Base-by-base conservation (phyloP, 2,329 filamentous ascomycete species). In the Parasarocladium wereldwijsianum region DNA sequence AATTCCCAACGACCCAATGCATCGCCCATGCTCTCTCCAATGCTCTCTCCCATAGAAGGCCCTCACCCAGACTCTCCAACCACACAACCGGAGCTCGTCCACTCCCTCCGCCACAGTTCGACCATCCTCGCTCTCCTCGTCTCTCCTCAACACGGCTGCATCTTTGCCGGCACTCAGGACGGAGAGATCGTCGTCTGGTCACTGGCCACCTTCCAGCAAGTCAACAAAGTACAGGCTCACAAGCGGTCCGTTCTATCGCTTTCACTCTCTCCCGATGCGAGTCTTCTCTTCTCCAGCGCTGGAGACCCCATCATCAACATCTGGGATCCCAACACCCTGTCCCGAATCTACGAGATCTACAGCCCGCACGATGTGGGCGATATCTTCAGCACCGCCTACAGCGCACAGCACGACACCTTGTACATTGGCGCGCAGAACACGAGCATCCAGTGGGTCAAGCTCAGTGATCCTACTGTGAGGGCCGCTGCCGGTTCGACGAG, bases 391-490 rank as follows among this genome's bases (percentile, higher is more conserved):
- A 76, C 93, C n/a, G 79, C 78, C 2, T 94, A 93, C 52, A 93
- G 85, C 4, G 59, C 73, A 6, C 67, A 74, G 40, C 64, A 83
- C 43, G 70, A 87, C 40, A 93, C 80, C 0, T 67, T 93, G 4
- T 96, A 93, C 50, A 70, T 93, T 24, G 90, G 90, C 34, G 83
- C 85, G 1, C 90, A 96, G 49, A 94, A 96, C 47, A 90, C 85
- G 6, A 84, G 79, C 22, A 90, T 94, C 31, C 86, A 93, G 63
- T 98, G 90, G 90, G 80, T 84, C 42, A 68, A 76, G 39, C 58
- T 93, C 32, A 70, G 70, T 42, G 70, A 82, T 38, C 66, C 71
- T 15, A 60, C 64, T 17, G 55, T 64, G 14, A 59, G 66, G 40
- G 78, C 68, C 12, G 57, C 62, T 4, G 72, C 69, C 30, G 71